Base-by-base conservation (phyloP, 2,329 filamentous ascomycete genomes). In the Diplodia scrobiculata region DNA sequence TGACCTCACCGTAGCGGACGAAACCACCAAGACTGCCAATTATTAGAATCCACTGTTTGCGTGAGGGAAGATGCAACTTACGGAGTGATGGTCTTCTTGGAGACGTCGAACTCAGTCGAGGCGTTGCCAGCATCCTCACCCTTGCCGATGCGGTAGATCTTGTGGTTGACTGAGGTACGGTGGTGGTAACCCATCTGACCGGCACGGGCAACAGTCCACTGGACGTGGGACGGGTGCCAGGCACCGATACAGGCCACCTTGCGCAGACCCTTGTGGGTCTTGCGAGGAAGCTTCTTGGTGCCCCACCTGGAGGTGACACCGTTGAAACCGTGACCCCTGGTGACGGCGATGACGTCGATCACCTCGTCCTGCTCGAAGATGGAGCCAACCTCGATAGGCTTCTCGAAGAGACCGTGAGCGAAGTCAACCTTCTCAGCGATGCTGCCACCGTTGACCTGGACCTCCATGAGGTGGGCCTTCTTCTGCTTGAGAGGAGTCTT, bases 231-330 rank as follows among this genome's bases (percentile, higher is more conserved):
- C 80, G 95, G 95, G 87, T 99, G 95, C 95, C 95, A 99, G 77
- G 95, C 95, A 91, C 95, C 95, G 83, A 99, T 99, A 97, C 95
- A 99, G 80, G 95, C 95, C 77, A 99, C 94, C 91, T 99, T 99
- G 80, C 95, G 90, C 80, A 99, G 92, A 97, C 95, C 95, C 90
- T 99, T 99, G 91, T 99, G 95, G 70, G 95, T 99, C 92, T 99
- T 99, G 81, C 95, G 92, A 76, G 95, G 95, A 79, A 99, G 92
- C 92, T 98, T 99, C 91, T 97, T 99, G 86, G 95, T 99, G 78
- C 95, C 95, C 95, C 95, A 99, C 85, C 95, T 89, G 83, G 89
- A 86, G 73, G 95, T 99, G 78, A 99, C 95, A 90, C 95, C 95
- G 81, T 87, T 86, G 91, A 91, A 98, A 82, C 95, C 95, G 87